Conservation (phyloP, 2,329 filamentous ascomycete species). For the Talaromyces pinophilus region DNA sequence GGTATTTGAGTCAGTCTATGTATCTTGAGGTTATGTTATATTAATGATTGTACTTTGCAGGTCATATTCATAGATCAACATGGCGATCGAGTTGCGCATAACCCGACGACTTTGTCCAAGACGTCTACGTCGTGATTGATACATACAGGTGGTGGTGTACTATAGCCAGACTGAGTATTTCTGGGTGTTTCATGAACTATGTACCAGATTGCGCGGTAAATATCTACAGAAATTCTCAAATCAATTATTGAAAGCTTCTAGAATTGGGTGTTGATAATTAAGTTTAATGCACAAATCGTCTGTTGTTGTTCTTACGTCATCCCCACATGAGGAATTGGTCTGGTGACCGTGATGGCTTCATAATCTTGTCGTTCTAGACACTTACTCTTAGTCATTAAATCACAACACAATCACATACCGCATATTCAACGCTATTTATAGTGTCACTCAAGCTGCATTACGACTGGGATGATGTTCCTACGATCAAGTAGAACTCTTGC, state of each 20-base stretch:
- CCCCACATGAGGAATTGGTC: neutral
- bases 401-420: neutral
- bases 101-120: conserved; percentile 30
- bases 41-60: conserved; percentile 17
- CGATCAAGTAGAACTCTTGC: neutral
- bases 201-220: neutral
- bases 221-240: neutral
- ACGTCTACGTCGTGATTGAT: conserved; percentile 10
- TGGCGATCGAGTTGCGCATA: conserved; percentile 32
- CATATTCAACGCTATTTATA: neutral
- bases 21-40: neutral
- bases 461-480: neutral
- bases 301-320: neutral
- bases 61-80: conserved; percentile 34
- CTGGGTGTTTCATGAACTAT: neutral
- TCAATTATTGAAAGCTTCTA: neutral
- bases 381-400: neutral
- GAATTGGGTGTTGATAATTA: neutral
- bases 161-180: neutral
- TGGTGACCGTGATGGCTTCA: neutral
- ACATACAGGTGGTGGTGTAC: neutral
- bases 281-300: neutral
- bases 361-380: conserved; percentile 1
- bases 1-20: conserved; percentile 15
- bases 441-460: neutral